These are phyloP conservation scores for Fusarium protoensiforme DNA, from an alignment of 2,329 filamentous ascomycete species.

Conservation along the genomic window DNA sequence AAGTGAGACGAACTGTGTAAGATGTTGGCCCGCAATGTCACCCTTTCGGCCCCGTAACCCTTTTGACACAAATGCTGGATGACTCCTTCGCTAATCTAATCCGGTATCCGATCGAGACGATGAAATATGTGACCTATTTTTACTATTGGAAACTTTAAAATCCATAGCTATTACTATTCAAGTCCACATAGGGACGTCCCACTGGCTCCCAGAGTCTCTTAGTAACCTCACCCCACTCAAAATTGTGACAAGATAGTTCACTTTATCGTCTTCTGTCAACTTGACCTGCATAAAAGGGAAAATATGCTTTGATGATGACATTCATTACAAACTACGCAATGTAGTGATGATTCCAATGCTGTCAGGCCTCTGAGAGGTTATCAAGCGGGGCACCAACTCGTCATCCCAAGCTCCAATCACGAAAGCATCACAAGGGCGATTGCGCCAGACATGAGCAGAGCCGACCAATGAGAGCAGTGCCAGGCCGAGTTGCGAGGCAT, in stretches of 20 bases:
- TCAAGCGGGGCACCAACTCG: conserved; percentile 1
- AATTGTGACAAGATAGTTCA: background rate
- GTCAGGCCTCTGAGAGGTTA: background rate
- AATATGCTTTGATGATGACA: background rate
- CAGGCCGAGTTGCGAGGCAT: background rate
- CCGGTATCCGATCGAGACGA: background rate
- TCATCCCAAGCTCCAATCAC: conserved; percentile 3
- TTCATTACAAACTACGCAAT: background rate
- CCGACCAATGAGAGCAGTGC: background rate
- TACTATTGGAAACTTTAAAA: background rate
- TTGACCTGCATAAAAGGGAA: background rate
- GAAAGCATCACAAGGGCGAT: conserved; percentile 10
- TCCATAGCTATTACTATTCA: background rate
- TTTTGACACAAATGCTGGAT: background rate
- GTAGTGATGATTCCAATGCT: background rate
- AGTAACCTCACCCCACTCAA: background rate
- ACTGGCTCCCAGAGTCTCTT: background rate
- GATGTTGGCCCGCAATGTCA: background rate
- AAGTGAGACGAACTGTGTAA: background rate
- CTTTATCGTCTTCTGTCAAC: background rate
- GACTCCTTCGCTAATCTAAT: background rate
- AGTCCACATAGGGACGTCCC: background rate
- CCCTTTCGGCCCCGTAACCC: background rate
- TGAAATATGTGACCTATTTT: background rate
- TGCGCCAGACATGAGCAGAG: background rate